Conservation (phyloP, 495 filamentous ascomycete genomes). For the Aspergillus indologenus region DNA sequence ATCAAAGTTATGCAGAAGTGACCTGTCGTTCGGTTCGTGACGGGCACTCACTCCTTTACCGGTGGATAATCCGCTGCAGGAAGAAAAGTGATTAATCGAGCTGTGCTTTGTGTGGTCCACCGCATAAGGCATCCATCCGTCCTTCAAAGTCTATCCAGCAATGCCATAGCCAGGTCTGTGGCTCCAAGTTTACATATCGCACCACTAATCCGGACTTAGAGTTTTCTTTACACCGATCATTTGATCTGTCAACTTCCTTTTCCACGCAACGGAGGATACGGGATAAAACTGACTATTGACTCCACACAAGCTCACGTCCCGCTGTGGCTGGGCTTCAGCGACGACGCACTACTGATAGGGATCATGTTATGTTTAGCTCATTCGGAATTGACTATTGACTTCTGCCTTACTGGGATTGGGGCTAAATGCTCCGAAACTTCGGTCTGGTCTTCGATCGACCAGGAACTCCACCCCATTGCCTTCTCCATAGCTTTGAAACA, state of each 20-base stretch:
- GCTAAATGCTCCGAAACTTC: not conserved
- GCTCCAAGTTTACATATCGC: conserved; percentile 10
- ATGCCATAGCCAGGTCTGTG: conserved; percentile 14
- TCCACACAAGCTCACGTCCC: not conserved
- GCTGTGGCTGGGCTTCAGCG: not conserved
- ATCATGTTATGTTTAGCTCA: conserved; percentile 14
- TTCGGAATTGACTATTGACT: conserved; percentile 18
- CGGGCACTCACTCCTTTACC: not conserved
- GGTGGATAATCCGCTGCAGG: not conserved
- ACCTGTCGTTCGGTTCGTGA: not conserved
- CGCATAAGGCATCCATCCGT: not conserved
- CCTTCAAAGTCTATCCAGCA: not conserved
- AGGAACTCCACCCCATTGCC: not conserved
- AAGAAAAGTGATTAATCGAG: not conserved
- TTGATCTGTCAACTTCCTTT: conserved; percentile 13
- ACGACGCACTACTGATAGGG: not conserved
- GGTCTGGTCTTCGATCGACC: not conserved
- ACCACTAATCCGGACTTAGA: conserved; percentile 14
- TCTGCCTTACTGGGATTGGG: not conserved
- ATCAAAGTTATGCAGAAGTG: not conserved
- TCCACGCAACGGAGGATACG: not conserved
- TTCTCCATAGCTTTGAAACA: not conserved
- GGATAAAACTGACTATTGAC: conserved; percentile 2
- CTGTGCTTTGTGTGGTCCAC: not conserved
- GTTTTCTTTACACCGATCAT: conserved; percentile 19